phyloP scores from a whole-genome alignment of 2,329 filamentous ascomycete genomes.

The Metarhizium brunneum region DNA sequence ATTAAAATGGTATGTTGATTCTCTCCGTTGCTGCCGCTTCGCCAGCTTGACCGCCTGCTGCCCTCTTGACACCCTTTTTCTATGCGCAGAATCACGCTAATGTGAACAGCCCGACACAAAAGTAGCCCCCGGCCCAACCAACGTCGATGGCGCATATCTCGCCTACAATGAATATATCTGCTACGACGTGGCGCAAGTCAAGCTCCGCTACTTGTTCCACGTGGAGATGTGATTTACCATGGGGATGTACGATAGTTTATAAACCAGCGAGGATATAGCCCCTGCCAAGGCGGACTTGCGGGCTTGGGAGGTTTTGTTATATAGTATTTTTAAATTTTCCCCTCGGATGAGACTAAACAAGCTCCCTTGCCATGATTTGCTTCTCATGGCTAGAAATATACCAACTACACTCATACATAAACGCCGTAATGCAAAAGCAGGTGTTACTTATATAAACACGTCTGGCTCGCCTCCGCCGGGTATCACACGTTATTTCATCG shows the following conservation, averaged over 20 bases:
- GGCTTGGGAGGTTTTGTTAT: no score
- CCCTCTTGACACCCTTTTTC: not conserved
- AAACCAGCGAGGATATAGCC: no score
- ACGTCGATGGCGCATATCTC: conserved; percentile 36
- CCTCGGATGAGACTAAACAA: no score
- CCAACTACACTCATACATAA: not conserved
- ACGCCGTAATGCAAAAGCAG: not conserved
- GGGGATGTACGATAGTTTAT: no score
- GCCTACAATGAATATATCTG: conserved; percentile 67
- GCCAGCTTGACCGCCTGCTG: not conserved
- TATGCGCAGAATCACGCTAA: not conserved
- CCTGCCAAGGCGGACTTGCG: no score
- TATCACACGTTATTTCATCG: not conserved
- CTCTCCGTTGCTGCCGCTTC: not conserved
- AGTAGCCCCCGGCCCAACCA: conserved; percentile 36
- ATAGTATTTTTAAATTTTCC: no score
- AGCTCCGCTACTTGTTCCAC: conserved; percentile 59
- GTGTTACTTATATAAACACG: not conserved
- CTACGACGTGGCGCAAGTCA: conserved; percentile 61
- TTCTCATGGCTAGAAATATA: no score
- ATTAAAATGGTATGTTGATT: conserved; percentile 53
- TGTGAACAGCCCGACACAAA: conserved; percentile 37
- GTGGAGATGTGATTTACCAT: conserved; percentile 36
- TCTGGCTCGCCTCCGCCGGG: not conserved
- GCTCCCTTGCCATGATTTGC: no score